Evolutionary conservation across 306 rosid genomes (phyloP).

Genomic region (Glycine soja): DNA sequence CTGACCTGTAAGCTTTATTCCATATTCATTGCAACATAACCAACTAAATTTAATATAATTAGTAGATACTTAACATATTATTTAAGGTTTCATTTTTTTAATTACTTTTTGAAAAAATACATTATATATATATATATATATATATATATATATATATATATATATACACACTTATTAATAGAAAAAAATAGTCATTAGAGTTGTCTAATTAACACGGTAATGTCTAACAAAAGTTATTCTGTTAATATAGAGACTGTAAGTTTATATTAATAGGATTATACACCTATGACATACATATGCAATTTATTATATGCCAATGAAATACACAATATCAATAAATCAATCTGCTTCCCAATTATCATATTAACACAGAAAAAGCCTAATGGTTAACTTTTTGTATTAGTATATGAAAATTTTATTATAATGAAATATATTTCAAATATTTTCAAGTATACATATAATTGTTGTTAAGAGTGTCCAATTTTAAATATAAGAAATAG

Average conservation of each 20-base stretch:
- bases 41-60: no score
- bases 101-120: no score
- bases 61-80: no score
- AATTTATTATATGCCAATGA: neutral
- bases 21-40: no score
- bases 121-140: no score
- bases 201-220: neutral
- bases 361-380: neutral
- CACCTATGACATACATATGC: neutral
- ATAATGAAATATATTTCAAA: neutral
- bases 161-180: no score
- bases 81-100: no score
- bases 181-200: neutral
- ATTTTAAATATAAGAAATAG: neutral
- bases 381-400: neutral
- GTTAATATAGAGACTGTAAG: no score
- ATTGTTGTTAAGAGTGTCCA: neutral
- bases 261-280: neutral
- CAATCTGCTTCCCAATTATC: neutral
- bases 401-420: neutral
- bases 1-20: neutral
- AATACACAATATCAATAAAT: neutral
- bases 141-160: no score
- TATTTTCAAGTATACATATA: neutral
- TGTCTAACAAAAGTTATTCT: neutral